Evolutionary conservation across 2,329 filamentous ascomycete genomes (phyloP), one percentile per base, ranked within the genome.

Genomic region (Cephalotrichum gorgonifer): DNA sequence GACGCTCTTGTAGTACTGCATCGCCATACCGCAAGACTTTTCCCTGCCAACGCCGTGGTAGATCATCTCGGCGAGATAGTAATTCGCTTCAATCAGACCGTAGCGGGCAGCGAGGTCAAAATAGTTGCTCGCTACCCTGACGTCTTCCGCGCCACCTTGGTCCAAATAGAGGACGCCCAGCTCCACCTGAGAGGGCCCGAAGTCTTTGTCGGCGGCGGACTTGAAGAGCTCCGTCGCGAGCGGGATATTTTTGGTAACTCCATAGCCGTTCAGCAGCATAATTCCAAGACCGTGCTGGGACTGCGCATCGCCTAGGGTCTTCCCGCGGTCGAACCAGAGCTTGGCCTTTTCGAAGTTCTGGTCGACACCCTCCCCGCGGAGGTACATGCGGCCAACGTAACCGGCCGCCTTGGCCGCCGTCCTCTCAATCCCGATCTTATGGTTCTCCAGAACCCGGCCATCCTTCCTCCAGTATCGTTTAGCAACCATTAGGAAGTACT

Each of bases 41-140:
- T 95, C 87, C 31, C 86, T 76, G 5, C 87, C 88, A 27, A 94
- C 77, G 0, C 87, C 89, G 53, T 87, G 79, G 56, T 90, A 79
- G 23, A 83, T 84, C 71, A 95, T 81, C 65, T 96, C 90, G 2
- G 88, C 90, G 4, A 96, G 78, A 62, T 95, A 95, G 67, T 95
- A 96, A 61, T 87, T 88, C 0, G 89, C 86, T 64, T 95, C 89
- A 53, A 95, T 85, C 60, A 89, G 86, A 14, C 84, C 84, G 61
- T 88, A 88, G 23, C 87, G 75, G 38, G 85, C 85, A 5, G 90
- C 90, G 44, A 91, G 74, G 59, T 95, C 89, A 57, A 96, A 95
- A 63, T 94, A 95, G 55, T 85, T 82, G 52, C 82, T 85, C 2
- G 90, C 90, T 1, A 83, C 82, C 5, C 76, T 70, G n/a, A 93